Evolutionary conservation across 768 basidiomycete genomes (phyloP), one percentile per base, ranked within the genome.

Genomic region (Suillus brevipes): DNA sequence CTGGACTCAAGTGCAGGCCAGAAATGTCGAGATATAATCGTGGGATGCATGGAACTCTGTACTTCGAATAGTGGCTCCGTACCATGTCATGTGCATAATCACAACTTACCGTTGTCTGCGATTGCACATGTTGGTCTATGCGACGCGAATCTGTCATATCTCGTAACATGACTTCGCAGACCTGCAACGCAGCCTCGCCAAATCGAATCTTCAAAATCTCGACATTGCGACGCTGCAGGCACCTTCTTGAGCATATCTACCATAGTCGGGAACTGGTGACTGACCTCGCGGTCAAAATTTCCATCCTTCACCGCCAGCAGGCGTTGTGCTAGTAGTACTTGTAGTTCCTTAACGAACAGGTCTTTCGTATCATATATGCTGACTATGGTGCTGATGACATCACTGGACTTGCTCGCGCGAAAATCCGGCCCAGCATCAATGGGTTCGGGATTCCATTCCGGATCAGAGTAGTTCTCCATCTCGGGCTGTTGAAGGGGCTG

Each of bases 351-450:
- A 70, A 99, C 87, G 71, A 99, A 98, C 10, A 98, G 85, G 69
- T 98, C 97, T 72, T 95, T 92, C 2, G 96, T 96, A 73, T 98
- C 95, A 70, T 98, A 99, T 68, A 99, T 99, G 74, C 92, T 95
- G 69, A 99, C 95, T 1, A 99, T 87, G 1, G 97, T 97, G 74
- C 94, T 96, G 72, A 99, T 90, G 66, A 99, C 89, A 72, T 99
- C 97, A 69, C 92, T 92, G 0, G 93, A 88, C 73, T 92, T 95
- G 73, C 91, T 95, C 1, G 92, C 87, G 42, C 95, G 85, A 79
- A 97, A 99, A 68, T 95, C 92, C 63, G 94, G 94, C 0, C 96
- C 97, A 38, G 97, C 97, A 75, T 99, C 97, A 62, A 96, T 85
- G 0, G 97, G 96, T 73, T 98, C 96, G 0, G 97, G 97, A 53